Evolutionary conservation across 345 rosid genomes (phyloP), one percentile per base, ranked within the genome.

Genomic region (Kandelia obovata): DNA sequence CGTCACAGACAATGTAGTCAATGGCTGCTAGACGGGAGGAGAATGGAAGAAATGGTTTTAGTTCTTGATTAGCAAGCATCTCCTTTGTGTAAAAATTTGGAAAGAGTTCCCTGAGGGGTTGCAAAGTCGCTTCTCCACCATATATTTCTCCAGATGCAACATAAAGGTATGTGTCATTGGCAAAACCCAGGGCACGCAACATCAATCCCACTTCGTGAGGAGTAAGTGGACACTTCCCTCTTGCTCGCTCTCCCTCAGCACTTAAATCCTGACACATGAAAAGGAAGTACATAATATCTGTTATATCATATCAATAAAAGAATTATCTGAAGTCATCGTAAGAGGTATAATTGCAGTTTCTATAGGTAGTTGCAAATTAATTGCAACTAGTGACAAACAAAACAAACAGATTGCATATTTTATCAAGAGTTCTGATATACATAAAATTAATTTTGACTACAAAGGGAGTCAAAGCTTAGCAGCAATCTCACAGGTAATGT

Each of bases 131-230:
- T 78, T 92, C 98, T 68, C 98, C 99, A 10, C 98, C 98, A 60
- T 92, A 96, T 83, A 96, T 86, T 81, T 96, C 99, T 76, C 98
- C 99, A 67, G 99, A 92, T 28, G 99, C 99, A 72, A 92, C 95
- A 77, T 87, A 96, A 46, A 96, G 73, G 75, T 88, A 83, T 1
- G 98, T 92, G 77, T 90, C 89, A 61, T 92, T 96, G 17, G 86
- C 68, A 79, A 92, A 96, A 67, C 98, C 99, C 70, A 96, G 92
- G 67, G 92, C 98, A 15, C 90, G 97, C 69, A 96, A 79, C 98
- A 96, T 86, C 80, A 96, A 81, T 39, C 99, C 99, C 57, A 96
- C 95, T 80, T 96, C 99, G 65, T 88, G 86, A 78, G 99, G 99
- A 73, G 92, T 88, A 52, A 92, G 94, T 3, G 99, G 99, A 74